A percentile compares a stretch with the other conserved stretches of the same genome.
Conservation (phyloP, 2,329 filamentous ascomycete genomes). For the Colletotrichum falcatum region DNA sequence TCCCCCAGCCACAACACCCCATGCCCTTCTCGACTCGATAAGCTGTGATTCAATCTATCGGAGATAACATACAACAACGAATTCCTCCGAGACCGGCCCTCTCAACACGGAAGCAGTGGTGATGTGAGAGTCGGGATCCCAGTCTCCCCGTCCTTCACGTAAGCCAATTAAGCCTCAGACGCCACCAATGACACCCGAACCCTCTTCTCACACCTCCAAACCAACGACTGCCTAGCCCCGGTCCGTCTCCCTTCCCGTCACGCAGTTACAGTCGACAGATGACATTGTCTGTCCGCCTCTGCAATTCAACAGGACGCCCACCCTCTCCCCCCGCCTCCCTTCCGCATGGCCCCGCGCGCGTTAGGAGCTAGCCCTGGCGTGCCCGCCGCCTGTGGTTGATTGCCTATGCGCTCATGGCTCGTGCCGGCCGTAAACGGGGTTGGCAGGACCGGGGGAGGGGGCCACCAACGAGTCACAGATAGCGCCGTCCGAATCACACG, state of each 20-base stretch:
- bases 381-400: slow-evolving; percentile 23
- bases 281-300: background rate
- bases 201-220: slow-evolving; percentile 15
- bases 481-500: slow-evolving; percentile 41
- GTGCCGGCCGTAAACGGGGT: slow-evolving; percentile 36
- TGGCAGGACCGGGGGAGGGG: slow-evolving; percentile 9
- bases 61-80: background rate
- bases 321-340: background rate
- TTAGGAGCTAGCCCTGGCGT: slow-evolving; percentile 19
- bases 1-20: slow-evolving; percentile 5
- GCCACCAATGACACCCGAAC: slow-evolving; percentile 25
- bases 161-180: slow-evolving; percentile 18
- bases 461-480: slow-evolving; percentile 40
- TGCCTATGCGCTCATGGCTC: slow-evolving; percentile 27
- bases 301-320: background rate
- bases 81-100: slow-evolving; percentile 11
- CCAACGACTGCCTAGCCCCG: slow-evolving; percentile 4
- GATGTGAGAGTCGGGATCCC: background rate
- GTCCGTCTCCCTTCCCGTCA: slow-evolving; percentile 16
- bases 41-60: background rate
- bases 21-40: slow-evolving; percentile 6
- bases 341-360: slow-evolving; percentile 31
- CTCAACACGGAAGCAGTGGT: slow-evolving; percentile 10
- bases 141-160: slow-evolving; percentile 5
- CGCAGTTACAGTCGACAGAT: slow-evolving; percentile 12